Conservation (phyloP, 1,139 yeast species). For the Kazachstania sp. region DNA sequence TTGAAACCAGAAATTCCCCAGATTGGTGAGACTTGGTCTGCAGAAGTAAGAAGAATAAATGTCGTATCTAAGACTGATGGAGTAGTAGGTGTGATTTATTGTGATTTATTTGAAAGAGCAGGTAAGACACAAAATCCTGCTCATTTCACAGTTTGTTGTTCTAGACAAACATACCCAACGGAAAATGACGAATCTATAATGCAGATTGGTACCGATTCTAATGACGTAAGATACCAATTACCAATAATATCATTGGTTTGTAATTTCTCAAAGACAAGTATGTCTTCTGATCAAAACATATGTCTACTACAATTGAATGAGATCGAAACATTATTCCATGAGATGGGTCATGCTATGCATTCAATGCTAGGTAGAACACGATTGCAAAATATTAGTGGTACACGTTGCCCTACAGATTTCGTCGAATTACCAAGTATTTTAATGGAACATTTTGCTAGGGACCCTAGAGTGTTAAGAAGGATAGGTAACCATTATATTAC, state of each 20-base stretch:
- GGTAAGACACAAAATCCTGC: conserved; percentile 75
- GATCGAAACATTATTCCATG: conserved; percentile 91
- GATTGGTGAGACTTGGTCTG: conserved; percentile 82
- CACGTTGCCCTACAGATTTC: conserved; percentile 92
- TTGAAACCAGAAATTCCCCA: conserved; percentile 57
- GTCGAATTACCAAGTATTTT: conserved; percentile 92
- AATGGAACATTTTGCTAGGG: conserved; percentile 88
- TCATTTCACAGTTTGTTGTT: conserved; percentile 94
- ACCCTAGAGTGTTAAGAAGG: conserved; percentile 60
- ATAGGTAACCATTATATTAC: conserved; percentile 72
- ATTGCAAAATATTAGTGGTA: conserved; percentile 87
- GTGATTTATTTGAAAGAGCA: conserved; percentile 55
- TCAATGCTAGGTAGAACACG: conserved; percentile 91
- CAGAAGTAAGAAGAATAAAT: conserved; percentile 75
- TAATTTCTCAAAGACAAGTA: conserved; percentile 50
- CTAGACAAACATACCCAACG: conserved; percentile 58
- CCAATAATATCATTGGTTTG: conserved; percentile 89
- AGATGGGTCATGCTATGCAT: conserved; percentile 99
- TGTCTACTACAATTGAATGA: conserved; percentile 63
- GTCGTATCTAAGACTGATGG: conserved; percentile 58
- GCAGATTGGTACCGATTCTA: conserved; percentile 33
- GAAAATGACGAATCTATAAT: conserved; percentile 36
- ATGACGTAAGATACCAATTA: conserved; percentile 52
- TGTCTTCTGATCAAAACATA: conserved; percentile 17
- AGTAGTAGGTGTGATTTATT: conserved; percentile 53